These are phyloP conservation scores for Saccharomyces eubayanus DNA, from an alignment of 805 yeast species.

Conservation along the genomic window DNA sequence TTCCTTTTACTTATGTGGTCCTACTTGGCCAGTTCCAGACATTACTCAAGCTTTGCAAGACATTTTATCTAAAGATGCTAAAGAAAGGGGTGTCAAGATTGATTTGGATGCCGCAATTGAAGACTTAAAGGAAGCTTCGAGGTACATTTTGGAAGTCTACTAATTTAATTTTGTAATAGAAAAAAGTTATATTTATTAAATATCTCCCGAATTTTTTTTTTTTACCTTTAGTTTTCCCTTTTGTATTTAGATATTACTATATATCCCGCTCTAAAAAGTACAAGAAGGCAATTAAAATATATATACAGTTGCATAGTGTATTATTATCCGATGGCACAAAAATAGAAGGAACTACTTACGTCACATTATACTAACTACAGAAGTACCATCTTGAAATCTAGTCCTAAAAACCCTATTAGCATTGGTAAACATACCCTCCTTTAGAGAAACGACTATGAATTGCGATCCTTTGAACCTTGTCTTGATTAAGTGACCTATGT, in stretches of 20 bases:
- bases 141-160: slow-evolving; percentile 90
- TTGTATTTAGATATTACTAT: background rate
- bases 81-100: slow-evolving; percentile 51
- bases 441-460: slow-evolving; percentile 90
- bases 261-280: background rate
- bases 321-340: background rate
- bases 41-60: slow-evolving; percentile 84
- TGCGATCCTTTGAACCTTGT: slow-evolving; percentile 93
- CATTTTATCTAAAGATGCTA: slow-evolving; percentile 65
- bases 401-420: slow-evolving; percentile 93
- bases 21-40: slow-evolving; percentile 99
- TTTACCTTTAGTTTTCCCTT: background rate
- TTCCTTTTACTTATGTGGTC: slow-evolving; percentile 93
- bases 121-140: slow-evolving; percentile 84
- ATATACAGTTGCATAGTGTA: background rate
- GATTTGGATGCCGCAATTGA: slow-evolving; percentile 79
- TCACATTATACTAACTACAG: slow-evolving; percentile 72
- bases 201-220: background rate
- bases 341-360: background rate
- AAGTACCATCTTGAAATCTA: slow-evolving; percentile 92
- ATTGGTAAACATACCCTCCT: slow-evolving; percentile 97
- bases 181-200: background rate
- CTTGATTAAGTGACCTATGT: slow-evolving; percentile 92
- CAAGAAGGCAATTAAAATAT: background rate
- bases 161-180: slow-evolving; percentile 27